phyloP scores from a whole-genome alignment of 495 filamentous ascomycete genomes.

The Mytilinidion resinicola region DNA sequence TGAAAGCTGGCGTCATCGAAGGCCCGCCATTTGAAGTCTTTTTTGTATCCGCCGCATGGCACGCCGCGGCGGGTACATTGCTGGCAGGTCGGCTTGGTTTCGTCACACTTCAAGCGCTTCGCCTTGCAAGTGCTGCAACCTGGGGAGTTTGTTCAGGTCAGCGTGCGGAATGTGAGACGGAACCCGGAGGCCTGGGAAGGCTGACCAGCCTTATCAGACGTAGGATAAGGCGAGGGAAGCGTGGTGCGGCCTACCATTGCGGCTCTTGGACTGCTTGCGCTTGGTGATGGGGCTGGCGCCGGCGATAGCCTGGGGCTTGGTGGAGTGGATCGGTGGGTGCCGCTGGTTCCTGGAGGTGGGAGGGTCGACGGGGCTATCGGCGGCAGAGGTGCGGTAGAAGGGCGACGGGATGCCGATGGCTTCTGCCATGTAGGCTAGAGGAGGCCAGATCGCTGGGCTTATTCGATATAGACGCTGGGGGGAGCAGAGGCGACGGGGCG shows the following conservation, averaged over 20 bases:
- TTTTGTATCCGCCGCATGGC: constrained; percentile 71
- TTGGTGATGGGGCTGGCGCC: constrained; percentile 40
- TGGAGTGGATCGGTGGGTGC: constrained; percentile 32
- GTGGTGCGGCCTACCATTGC: constrained; percentile 56
- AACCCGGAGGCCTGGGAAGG: no score
- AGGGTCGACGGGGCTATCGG: constrained; percentile 3
- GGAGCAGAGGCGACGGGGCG: background rate
- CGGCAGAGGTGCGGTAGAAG: constrained; percentile 44
- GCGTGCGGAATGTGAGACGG: no score
- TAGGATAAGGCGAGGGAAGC: constrained; percentile 12
- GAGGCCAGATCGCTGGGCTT: background rate
- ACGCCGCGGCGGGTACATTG: constrained; percentile 69
- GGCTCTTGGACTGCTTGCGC: constrained; percentile 76
- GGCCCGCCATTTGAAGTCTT: constrained; percentile 77
- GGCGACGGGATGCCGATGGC: constrained; percentile 59
- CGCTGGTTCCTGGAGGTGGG: constrained; percentile 32
- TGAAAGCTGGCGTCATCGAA: constrained; percentile 64
- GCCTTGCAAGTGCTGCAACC: constrained; percentile 78
- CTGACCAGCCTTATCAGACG: constrained; percentile 6
- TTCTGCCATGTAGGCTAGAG: constrained; percentile 38
- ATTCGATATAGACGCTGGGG: background rate
- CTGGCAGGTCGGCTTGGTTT: constrained; percentile 67
- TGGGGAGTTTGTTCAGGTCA: constrained; percentile 27
- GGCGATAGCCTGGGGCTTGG: constrained; percentile 18
- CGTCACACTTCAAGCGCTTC: constrained; percentile 77